Evolutionary conservation across 2,329 filamentous ascomycete species (phyloP).

Genomic region (Colletotrichum lupini): DNA sequence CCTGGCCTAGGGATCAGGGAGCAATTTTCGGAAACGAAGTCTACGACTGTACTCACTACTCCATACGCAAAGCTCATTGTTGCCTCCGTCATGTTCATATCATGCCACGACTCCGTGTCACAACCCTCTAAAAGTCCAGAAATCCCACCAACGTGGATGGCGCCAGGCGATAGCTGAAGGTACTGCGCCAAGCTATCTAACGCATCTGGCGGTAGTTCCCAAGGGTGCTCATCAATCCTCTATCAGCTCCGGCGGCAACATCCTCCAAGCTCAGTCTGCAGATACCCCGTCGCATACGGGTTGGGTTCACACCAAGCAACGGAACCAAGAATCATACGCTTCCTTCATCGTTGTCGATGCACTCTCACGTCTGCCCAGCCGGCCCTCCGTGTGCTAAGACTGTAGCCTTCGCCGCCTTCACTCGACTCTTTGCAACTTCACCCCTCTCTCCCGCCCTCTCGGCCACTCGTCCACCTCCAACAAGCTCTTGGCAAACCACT

Average conservation of each 20-base stretch:
- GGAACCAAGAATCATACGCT: neutral
- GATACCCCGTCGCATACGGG: neutral
- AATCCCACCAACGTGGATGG: conserved; percentile 24
- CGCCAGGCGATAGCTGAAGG: conserved; percentile 6
- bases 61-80: neutral
- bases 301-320: conserved; percentile 7
- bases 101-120: conserved; percentile 25
- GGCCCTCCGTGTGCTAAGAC: conserved; percentile 22
- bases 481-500: conserved; percentile 27
- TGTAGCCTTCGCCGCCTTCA: neutral
- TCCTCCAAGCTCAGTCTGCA: neutral
- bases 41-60: neutral
- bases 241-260: neutral
- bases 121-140: conserved; percentile 6
- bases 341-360: conserved; percentile 8
- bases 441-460: conserved; percentile 16
- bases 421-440: conserved; percentile 24
- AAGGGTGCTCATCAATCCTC: conserved; percentile 8
- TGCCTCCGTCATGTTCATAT: neutral
- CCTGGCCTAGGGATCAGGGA: neutral
- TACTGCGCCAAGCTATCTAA: conserved; percentile 29
- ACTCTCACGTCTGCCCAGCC: conserved; percentile 34
- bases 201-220: conserved; percentile 7
- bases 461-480: conserved; percentile 27
- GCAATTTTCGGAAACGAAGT: neutral